Conservation (phyloP, 495 filamentous ascomycete genomes). For the Margaritispora aquatica region DNA sequence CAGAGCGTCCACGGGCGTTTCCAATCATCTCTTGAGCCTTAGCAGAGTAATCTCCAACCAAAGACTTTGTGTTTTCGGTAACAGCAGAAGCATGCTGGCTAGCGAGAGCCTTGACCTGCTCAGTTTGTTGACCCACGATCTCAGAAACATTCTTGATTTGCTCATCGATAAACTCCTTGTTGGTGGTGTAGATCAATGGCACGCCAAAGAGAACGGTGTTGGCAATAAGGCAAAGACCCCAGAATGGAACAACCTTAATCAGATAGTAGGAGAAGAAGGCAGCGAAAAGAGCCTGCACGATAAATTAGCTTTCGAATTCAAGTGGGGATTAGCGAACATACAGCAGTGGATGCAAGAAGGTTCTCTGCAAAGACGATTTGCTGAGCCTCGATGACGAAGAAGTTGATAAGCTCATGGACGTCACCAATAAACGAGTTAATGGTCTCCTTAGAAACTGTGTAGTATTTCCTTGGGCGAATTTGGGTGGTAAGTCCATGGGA, state of each 20-base stretch:
- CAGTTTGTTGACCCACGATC: conserved; percentile 74
- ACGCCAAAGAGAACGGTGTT: conserved; percentile 73
- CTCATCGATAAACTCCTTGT: conserved; percentile 88
- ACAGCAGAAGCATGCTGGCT: conserved; percentile 75
- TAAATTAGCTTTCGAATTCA: conserved; percentile 13
- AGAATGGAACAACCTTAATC: conserved; percentile 88
- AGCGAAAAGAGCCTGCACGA: conserved; percentile 60
- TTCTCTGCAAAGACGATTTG: conserved; percentile 94
- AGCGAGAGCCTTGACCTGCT: conserved; percentile 72
- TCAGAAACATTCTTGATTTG: conserved; percentile 67
- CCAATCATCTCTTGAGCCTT: conserved; percentile 76
- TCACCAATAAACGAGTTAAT: conserved; percentile 77
- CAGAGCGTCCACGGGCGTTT: conserved; percentile 42
- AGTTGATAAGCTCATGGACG: conserved; percentile 88
- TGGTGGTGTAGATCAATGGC: conserved; percentile 87
- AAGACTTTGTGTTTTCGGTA: conserved; percentile 69
- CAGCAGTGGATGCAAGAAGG: conserved; percentile 67
- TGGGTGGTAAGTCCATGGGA: conserved; percentile 76
- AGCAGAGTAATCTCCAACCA: conserved; percentile 74
- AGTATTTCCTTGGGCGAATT: conserved; percentile 87
- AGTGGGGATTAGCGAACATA: conserved; percentile 49
- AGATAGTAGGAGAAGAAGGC: conserved; percentile 88
- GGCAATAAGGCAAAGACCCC: conserved; percentile 78
- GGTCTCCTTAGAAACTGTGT: conserved; percentile 80
- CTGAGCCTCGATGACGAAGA: conserved; percentile 95